Percentiles rank a stretch among this genome's conserved stretches.
phyloP scores from a whole-genome alignment of 495 filamentous ascomycete species.

The Staphylotrichum longicolle region DNA sequence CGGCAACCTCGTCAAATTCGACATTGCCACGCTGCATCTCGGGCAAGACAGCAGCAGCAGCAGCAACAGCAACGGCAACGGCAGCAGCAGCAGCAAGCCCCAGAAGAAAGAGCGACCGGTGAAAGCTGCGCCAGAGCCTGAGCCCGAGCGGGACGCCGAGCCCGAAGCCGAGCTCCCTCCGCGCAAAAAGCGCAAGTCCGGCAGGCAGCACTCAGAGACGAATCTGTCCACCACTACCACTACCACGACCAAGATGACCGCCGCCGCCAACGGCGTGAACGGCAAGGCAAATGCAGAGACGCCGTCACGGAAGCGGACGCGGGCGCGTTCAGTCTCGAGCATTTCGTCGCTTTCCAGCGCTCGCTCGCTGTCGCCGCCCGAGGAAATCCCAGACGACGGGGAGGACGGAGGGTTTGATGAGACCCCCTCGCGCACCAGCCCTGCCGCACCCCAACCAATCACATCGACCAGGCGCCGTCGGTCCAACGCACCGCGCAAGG shows the following conservation, averaged over 20 bases:
- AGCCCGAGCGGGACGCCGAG: conserved; percentile 14
- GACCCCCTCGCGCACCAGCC: conserved; percentile 30
- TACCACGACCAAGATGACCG: conserved; percentile 5
- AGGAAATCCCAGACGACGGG: conserved; percentile 17
- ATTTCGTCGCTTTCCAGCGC: conserved; percentile 37
- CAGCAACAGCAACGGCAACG: conserved; percentile 9
- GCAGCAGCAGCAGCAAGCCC: background rate
- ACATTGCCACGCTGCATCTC: conserved; percentile 31
- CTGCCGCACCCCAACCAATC: conserved; percentile 31
- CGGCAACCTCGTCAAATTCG: conserved; percentile 40
- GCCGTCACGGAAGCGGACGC: conserved; percentile 27
- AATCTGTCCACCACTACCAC: background rate
- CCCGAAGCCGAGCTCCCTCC: conserved; percentile 22
- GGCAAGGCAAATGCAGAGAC: conserved; percentile 30
- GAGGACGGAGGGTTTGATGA: conserved; percentile 23
- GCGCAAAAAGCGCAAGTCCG: conserved; percentile 36
- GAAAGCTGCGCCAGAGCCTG: conserved; percentile 1
- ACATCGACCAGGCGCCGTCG: conserved; percentile 31
- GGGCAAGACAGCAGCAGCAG: conserved; percentile 8
- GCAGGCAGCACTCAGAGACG: conserved; percentile 28
- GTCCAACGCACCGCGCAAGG: conserved; percentile 34
- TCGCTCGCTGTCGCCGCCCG: conserved; percentile 34
- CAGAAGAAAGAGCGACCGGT: conserved; percentile 7
- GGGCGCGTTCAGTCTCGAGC: conserved; percentile 31
- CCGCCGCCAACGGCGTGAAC: conserved; percentile 20